Base-by-base conservation (phyloP, 805 yeast species). In the Yarrowia bubula region DNA sequence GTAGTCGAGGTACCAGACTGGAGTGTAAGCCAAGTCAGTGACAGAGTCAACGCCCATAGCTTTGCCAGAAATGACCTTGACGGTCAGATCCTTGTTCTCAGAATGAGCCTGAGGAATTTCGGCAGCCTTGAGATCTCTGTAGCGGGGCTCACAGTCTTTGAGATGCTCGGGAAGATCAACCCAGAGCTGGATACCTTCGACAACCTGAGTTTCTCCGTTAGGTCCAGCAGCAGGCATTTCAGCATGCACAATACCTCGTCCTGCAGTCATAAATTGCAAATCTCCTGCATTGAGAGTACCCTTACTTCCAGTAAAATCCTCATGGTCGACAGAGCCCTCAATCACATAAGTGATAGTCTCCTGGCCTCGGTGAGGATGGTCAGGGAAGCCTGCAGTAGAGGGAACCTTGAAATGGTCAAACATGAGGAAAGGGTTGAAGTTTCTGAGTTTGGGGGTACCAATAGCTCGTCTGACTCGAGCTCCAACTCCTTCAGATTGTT, bases 231-330 rank as follows among this genome's bases (percentile, higher is more conserved):
- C 53, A 32, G 96, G 96, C 85, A 90, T 90, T 72, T 90, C 96
- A 3, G 90, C 83, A 74, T 90, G 97, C 51, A 88, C 89, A 43
- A 90, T 83, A 65, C 93, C 97, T 70, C 82, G 83, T 65, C 96
- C 96, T 5, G 96, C 96, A 46, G 96, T 90, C 96, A 90, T 90
- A 75, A 90, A 90, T 75, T 90, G 97, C 69, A 90, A 78, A 74
- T 47, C 53, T 1, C 53, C 53, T 1, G 53, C 39, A 8, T 47
- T 47, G 8, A 47, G 28, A 47, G 53, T 47, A 15, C 53, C 53
- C 37, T 47, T 47, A 28, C 53, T 47, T 47, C 53, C 53, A 4
- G 53, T 47, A 8, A 47, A 47, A 38, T 47, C 53, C 18, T 47
- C 53, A 8, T 47, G 53, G n/a, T 47, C 53, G 32, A 47, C 53